phyloP scores from a whole-genome alignment of 305 asterid genomes.

The Plantago rigida region DNA sequence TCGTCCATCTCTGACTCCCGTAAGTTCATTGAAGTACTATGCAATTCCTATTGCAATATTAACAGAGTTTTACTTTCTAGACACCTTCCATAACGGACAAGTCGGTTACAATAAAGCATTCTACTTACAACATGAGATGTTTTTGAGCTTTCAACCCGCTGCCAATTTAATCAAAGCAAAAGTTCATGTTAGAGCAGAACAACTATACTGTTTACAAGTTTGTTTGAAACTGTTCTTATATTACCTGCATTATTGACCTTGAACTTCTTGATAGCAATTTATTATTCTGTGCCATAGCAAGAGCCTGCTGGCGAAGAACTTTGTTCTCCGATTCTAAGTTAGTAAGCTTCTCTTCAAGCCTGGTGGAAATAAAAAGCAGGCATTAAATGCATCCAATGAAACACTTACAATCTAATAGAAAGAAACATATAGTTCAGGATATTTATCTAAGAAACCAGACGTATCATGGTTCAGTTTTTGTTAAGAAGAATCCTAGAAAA shows the following conservation, averaged over 20 bases:
- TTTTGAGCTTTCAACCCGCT: slow-evolving; percentile 76
- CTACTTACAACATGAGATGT: slow-evolving; percentile 47
- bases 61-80: slow-evolving; percentile 22
- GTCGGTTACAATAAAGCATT: slow-evolving; percentile 21
- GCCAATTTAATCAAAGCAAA: slow-evolving; percentile 27
- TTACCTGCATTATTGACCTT: slow-evolving; percentile 82
- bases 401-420: slow-evolving; percentile 18
- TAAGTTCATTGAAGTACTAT: slow-evolving; percentile 62
- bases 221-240: slow-evolving; percentile 18
- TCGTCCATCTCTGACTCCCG: slow-evolving; percentile 78
- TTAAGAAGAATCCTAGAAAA: neutral
- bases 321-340: slow-evolving; percentile 91
- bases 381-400: slow-evolving; percentile 27
- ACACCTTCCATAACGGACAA: slow-evolving; percentile 22
- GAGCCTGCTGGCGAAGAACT: slow-evolving; percentile 97
- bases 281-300: slow-evolving; percentile 83
- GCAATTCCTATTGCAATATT: slow-evolving; percentile 57
- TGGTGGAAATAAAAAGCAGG: slow-evolving; percentile 33
- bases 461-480: slow-evolving; percentile 10
- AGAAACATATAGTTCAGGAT: slow-evolving; percentile 18
- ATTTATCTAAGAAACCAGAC: neutral
- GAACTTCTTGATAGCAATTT: slow-evolving; percentile 72
- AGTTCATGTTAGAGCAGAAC: slow-evolving; percentile 26
- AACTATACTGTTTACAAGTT: slow-evolving; percentile 22
- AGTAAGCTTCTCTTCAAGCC: slow-evolving; percentile 84